Conservation (phyloP, 345 rosid species). For the Melaleuca alternifolia region DNA sequence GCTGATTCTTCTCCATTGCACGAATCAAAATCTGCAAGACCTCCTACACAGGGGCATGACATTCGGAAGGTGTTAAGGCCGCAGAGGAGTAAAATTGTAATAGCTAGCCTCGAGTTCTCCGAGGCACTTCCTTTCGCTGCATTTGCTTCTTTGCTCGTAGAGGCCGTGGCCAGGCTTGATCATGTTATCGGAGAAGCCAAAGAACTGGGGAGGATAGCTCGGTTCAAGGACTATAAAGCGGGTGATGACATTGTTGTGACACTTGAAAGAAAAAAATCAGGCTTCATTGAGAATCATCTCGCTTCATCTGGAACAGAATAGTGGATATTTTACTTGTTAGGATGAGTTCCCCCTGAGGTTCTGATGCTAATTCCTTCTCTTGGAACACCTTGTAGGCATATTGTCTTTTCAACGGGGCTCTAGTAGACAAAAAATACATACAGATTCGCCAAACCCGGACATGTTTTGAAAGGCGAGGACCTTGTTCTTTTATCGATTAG, state of each 20-base stretch:
- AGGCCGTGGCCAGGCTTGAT: constrained; percentile 69
- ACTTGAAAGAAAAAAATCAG: background rate
- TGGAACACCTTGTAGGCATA: background rate
- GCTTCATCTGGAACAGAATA: background rate
- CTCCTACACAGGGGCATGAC: constrained; percentile 13
- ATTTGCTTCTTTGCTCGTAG: constrained; percentile 67
- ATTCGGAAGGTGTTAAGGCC: constrained; percentile 50
- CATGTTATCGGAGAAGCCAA: constrained; percentile 59
- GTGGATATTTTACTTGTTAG: background rate
- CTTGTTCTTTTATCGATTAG: background rate
- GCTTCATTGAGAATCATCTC: background rate
- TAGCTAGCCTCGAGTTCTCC: constrained; percentile 60
- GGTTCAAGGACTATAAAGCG: constrained; percentile 50
- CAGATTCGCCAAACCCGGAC: background rate
- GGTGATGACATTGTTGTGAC: background rate
- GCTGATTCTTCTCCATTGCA: background rate
- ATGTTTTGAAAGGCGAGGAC: background rate
- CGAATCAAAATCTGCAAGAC: background rate
- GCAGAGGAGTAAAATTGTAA: constrained; percentile 48
- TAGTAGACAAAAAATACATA: background rate
- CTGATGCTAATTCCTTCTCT: background rate
- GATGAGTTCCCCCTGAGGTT: background rate
- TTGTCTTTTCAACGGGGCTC: background rate
- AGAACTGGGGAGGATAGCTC: constrained; percentile 53
- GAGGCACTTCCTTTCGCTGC: constrained; percentile 91